A percentile compares a stretch with the other conserved stretches of the same genome.
Conservation (phyloP, 495 filamentous ascomycete genomes). For the Cudoniella acicularis region DNA sequence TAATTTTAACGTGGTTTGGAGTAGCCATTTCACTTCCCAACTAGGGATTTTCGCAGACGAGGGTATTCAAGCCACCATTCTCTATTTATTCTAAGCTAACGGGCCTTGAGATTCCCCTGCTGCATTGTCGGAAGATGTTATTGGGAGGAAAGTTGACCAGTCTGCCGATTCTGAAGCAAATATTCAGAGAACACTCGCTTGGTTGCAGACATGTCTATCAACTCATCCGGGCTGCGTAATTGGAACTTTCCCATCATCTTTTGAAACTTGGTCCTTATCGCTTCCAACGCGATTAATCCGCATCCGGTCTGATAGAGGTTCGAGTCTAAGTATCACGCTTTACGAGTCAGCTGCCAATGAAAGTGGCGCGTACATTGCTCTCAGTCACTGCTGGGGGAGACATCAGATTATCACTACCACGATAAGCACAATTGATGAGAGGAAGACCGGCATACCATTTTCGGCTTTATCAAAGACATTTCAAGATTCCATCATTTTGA, state of each 20-base stretch:
- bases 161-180: background rate
- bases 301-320: background rate
- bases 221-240: background rate
- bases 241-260: background rate
- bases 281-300: background rate
- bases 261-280: background rate
- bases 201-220: background rate
- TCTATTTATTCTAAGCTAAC: background rate
- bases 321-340: background rate
- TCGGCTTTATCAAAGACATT: constrained; percentile 20
- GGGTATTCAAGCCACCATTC: background rate
- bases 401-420: constrained; percentile 6
- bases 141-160: background rate
- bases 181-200: background rate
- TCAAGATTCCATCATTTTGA: constrained; percentile 23
- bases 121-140: background rate
- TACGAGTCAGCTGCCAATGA: background rate
- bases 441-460: constrained; percentile 6
- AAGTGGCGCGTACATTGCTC: constrained; percentile 14
- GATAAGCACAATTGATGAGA: constrained; percentile 1
- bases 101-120: background rate
- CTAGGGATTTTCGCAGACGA: background rate
- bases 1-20: background rate
- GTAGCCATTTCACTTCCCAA: background rate
- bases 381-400: constrained; percentile 24